These are phyloP conservation scores for Aspergillus phoenicis DNA, from an alignment of 2,329 filamentous ascomycete species.

Conservation along the genomic window DNA sequence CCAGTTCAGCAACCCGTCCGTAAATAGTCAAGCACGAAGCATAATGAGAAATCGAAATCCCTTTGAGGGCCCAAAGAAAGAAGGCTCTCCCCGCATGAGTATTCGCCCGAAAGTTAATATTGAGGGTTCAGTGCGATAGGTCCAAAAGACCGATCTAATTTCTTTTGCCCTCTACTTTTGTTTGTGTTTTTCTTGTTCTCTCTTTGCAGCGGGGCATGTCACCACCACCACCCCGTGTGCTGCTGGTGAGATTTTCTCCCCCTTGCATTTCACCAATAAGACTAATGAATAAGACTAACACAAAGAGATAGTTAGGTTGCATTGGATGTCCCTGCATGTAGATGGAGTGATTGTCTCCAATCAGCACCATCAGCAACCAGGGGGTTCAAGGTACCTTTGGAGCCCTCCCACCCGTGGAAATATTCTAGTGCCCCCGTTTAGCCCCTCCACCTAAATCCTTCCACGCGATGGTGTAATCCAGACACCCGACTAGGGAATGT, in stretches of 20 bases:
- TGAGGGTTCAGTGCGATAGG: neutral
- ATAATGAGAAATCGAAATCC: no score
- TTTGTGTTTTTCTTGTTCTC: neutral
- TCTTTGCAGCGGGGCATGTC: neutral
- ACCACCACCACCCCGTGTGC: neutral
- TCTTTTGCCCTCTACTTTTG: no score
- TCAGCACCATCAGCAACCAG: neutral
- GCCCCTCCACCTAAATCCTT: constrained; percentile 2
- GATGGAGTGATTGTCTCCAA: no score
- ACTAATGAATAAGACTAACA: no score
- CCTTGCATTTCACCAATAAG: neutral
- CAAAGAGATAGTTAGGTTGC: neutral
- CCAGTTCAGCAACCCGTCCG: no score
- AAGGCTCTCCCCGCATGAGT: neutral
- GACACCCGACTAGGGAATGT: no score
- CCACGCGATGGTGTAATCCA: neutral
- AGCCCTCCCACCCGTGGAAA: neutral
- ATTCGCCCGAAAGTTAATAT: neutral
- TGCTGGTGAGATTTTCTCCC: neutral
- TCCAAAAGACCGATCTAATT: neutral
- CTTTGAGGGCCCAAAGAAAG: neutral
- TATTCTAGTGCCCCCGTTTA: neutral
- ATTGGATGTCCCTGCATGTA: neutral
- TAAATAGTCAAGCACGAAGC: no score
- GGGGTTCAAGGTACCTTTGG: neutral